Percentiles rank a stretch among this genome's conserved stretches.
These are phyloP conservation scores for Fusarium paranaense DNA, from an alignment of 2,329 filamentous ascomycete species.

Conservation along the genomic window DNA sequence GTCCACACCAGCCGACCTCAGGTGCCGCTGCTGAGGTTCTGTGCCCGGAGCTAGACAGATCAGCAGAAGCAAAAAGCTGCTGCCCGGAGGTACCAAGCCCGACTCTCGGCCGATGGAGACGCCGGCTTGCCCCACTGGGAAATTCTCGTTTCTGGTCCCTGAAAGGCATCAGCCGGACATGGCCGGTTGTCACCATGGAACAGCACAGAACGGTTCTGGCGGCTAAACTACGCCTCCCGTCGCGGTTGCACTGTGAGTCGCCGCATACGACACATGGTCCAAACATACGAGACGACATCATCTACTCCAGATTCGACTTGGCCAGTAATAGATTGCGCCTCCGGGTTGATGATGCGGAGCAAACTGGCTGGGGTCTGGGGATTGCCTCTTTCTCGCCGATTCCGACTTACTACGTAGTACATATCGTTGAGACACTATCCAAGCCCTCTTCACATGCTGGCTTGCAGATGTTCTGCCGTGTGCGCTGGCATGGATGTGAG, in stretches of 20 bases:
- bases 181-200: conserved; percentile 1
- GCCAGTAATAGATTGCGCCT: background rate
- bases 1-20: conserved; percentile 14
- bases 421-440: background rate
- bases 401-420: background rate
- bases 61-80: conserved; percentile 5
- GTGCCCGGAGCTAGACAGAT: conserved; percentile 15
- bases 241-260: conserved; percentile 1
- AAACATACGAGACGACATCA: conserved; percentile 28
- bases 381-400: background rate
- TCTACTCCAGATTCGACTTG: background rate
- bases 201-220: background rate
- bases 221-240: background rate
- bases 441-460: background rate
- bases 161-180: conserved; percentile 6
- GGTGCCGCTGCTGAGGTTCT: conserved; percentile 7
- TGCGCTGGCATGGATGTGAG: background rate
- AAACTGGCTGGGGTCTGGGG: background rate
- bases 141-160: background rate
- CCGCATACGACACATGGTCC: background rate
- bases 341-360: background rate
- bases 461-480: background rate
- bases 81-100: conserved; percentile 18
- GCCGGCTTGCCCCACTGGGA: conserved; percentile 13
- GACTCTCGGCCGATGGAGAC: conserved; percentile 40